Base-by-base conservation (phyloP, 495 filamentous ascomycete genomes). In the Aspergillus coremiiformis region DNA sequence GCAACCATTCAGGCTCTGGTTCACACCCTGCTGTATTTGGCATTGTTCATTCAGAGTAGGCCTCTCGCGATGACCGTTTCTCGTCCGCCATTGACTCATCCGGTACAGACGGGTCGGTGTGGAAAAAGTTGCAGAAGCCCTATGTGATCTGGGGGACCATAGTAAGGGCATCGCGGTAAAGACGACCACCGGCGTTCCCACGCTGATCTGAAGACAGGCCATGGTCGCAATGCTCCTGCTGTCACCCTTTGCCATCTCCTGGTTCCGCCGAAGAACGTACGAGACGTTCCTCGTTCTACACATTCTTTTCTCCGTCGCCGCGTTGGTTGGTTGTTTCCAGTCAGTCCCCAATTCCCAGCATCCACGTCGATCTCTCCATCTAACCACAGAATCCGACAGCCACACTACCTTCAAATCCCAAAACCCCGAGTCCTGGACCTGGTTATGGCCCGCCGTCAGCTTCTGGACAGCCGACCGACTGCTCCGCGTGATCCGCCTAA, bases 211-310 rank as follows among this genome's bases (percentile, higher is more conserved):
- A n/a, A 8, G 21, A 23, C 33, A 81, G 76, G 79, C 72, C 0
- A 78, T 71, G 35, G 48, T 73, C 4, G 59, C 69, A 20, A 83
- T 81, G 73, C 51, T 71, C 7, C 29, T 78, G 1, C 44, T 81
- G 10, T 47, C 75, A 12, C 55, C 69, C 19, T 63, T 74, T 29
- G 78, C 79, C 1, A 54, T 79, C 6, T 69, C 76, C 30, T 68
- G 66, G 23, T 63, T 82, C 22, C 71, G 81, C 5, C 66, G 64
- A 29, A 62, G 61, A 24, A 63, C 60, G 9, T 83, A 82, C 53
- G 81, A 84, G 52, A 57, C 75, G 15, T 83, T 83, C 49, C 64
- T 82, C 9, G 52, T 76, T 15, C 57, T 70, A 22, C 81, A 84
- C 50, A 76, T 83, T 35, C 11, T 75, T 0, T 67, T 81, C 35